Evolutionary conservation across 2,329 filamentous ascomycete genomes (phyloP).

Genomic region (Arthrobotrys entomopaga): DNA sequence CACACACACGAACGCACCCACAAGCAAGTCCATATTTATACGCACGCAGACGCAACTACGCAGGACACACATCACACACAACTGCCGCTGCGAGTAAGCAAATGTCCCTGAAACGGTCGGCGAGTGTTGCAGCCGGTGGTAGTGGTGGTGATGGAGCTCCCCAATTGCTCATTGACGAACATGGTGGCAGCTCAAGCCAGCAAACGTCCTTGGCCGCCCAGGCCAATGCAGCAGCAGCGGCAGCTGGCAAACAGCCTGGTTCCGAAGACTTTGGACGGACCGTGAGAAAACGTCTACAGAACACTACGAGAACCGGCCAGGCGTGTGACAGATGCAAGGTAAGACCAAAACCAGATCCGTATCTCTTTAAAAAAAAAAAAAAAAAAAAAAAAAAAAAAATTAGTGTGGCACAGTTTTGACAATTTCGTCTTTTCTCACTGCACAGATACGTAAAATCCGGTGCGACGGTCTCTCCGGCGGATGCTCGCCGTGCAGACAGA

Average conservation of each 20-base stretch:
- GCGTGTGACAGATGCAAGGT: slow-evolving; percentile 91
- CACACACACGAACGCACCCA: neutral
- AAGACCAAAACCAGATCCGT: slow-evolving; percentile 46
- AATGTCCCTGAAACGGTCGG: slow-evolving; percentile 54
- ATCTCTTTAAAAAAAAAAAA: slow-evolving; percentile 22
- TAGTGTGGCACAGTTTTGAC: slow-evolving; percentile 1
- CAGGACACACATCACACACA: too few relatives aligned
- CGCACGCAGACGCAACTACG: too few relatives aligned
- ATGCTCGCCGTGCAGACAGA: slow-evolving; percentile 82
- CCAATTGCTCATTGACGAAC: slow-evolving; percentile 35
- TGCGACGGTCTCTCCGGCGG: slow-evolving; percentile 83
- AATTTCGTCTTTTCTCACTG: slow-evolving; percentile 13
- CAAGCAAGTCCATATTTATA: too few relatives aligned
- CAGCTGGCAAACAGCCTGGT: slow-evolving; percentile 49
- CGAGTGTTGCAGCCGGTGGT: slow-evolving; percentile 30
- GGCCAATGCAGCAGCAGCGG: slow-evolving; percentile 4
- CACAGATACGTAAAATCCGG: slow-evolving; percentile 82
- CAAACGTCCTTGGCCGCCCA: slow-evolving; percentile 15
- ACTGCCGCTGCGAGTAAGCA: neutral
- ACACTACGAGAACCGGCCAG: slow-evolving; percentile 76
- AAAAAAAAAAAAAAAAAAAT: slow-evolving; percentile 34
- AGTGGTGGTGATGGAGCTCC: slow-evolving; percentile 10
- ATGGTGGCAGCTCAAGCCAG: slow-evolving; percentile 14
- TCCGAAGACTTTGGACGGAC: slow-evolving; percentile 62
- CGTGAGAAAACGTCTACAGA: slow-evolving; percentile 68